Base-by-base conservation (phyloP, 2,329 filamentous ascomycete species). In the Colletotrichum navitas region DNA sequence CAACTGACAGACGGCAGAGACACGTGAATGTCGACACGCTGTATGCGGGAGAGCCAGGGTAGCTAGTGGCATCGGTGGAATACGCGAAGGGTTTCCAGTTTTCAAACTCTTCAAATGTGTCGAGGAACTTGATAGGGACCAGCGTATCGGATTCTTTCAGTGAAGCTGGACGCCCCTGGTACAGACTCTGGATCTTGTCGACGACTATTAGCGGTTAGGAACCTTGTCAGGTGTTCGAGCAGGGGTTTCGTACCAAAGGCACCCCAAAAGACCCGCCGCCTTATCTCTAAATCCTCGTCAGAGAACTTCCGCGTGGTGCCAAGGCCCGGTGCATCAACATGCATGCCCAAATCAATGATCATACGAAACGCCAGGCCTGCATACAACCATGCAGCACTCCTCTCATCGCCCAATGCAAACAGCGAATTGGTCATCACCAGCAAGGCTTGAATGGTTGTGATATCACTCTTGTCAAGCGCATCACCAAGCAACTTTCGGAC, bases 321-420 rank as follows among this genome's bases (percentile, higher is more conserved):
- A 65, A 81, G 76, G 47, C 75, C 76, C 56, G 78, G 76, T 62
- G 77, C 78, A 77, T 83, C 82, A 24, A 86, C 81, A 73, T 88
- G 86, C 73, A 89, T 84, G 0, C 86, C 84, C 6, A 90, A 76
- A 74, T 90, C 88, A 62, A 85, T 83, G 34, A 89, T 79, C 79
- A 90, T 85, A 12, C 86, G 82, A 68, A 89, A 87, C 0, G 88
- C 87, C 73, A 87, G 83, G 1, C 88, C 88, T 63, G 86, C 83
- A 71, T 90, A 90, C 5, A 89, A 74, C 88, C 88, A 91, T 2
- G 87, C 85, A 7, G 83, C 82, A 68, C 85, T 87, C 39, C 83
- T 79, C 73, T 88, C 83, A 61, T 85, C 84, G n/a, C 84, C 81
- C 2, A 84, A 77, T 0, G 86, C 82, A 72, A 88, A 88, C 0